Percentiles rank a stretch among this genome's conserved stretches.
Evolutionary conservation across 257 asterid genomes (phyloP).

Genomic region (Solanum lycopersicoides): DNA sequence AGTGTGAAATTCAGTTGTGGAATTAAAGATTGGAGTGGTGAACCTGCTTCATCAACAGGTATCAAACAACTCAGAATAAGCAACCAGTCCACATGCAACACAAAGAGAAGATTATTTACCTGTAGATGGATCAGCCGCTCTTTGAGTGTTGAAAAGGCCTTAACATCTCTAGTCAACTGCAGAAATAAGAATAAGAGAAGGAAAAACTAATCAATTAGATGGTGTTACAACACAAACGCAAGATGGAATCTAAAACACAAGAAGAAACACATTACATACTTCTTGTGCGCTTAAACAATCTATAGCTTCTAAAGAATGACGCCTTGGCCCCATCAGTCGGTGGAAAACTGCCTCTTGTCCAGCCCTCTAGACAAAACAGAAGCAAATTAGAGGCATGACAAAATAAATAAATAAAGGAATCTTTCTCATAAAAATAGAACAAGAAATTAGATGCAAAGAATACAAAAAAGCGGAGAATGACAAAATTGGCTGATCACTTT

Average conservation of each 20-base stretch:
- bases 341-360: slow-evolving; percentile 50
- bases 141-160: slow-evolving; percentile 50
- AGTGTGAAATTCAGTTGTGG: background rate
- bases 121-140: slow-evolving; percentile 64
- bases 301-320: slow-evolving; percentile 51
- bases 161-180: slow-evolving; percentile 39
- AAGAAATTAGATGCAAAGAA: background rate
- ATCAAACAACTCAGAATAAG: background rate
- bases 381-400: background rate
- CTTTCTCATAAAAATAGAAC: background rate
- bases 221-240: background rate
- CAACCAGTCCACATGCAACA: background rate
- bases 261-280: slow-evolving; percentile 26
- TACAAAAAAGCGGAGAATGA: background rate
- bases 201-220: background rate
- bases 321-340: slow-evolving; percentile 72
- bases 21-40: background rate
- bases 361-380: slow-evolving; percentile 28
- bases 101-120: slow-evolving; percentile 29
- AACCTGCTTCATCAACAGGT: background rate
- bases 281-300: slow-evolving; percentile 42
- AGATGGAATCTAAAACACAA: background rate
- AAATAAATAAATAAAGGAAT: background rate
- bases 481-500: background rate
- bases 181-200: slow-evolving; percentile 14